Base-by-base conservation (phyloP, 352 stramenopile genomes). In the Globisporangium viniferum region DNA sequence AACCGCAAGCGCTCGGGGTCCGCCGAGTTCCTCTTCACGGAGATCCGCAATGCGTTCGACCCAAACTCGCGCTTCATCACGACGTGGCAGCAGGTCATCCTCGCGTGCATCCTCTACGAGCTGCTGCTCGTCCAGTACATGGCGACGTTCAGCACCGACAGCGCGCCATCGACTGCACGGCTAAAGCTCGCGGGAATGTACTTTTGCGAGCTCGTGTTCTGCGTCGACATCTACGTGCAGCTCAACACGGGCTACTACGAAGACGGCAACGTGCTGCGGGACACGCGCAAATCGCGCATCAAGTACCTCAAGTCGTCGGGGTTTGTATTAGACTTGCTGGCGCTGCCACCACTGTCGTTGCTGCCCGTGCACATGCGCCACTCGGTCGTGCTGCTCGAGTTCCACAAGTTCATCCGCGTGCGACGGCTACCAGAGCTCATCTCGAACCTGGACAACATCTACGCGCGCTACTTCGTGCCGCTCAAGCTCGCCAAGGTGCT, bases 201-300 rank as follows among this genome's bases (percentile, higher is more conserved):
- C 69, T 58, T 71, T 12, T 90, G 80, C 60, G 82, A 92, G 64
- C 10, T 84, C 10, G 59, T 89, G 33, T 92, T 92, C 59, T 78
- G 67, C 54, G 63, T 73, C 36, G 84, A 92, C 69, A 77, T 91
- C 29, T 90, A 87, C 67, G 81, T 92, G 20, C 84, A 89, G 53
- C 75, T 91, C 53, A 80, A 91, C 71, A 92, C 81, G 27, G 82
- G 84, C 10, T 91, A 88, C 74, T 92, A 91, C 62, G 77, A 90
- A 55, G 74, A 86, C 44, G 84, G 84, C 56, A 87, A 91, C 48
- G 72, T 92, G 35, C 71, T 92, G 35, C 82, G 82, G 8, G 82
- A 90, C 65, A 77, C 75, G 20, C 29, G 73, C 27, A 89, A 86
- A 31, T 87, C 81, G 8, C 69, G 81, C n/a, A 62, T 72, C 36